Base-by-base conservation (phyloP, 2,329 filamentous ascomycete species). In the Paraphoma sp. region DNA sequence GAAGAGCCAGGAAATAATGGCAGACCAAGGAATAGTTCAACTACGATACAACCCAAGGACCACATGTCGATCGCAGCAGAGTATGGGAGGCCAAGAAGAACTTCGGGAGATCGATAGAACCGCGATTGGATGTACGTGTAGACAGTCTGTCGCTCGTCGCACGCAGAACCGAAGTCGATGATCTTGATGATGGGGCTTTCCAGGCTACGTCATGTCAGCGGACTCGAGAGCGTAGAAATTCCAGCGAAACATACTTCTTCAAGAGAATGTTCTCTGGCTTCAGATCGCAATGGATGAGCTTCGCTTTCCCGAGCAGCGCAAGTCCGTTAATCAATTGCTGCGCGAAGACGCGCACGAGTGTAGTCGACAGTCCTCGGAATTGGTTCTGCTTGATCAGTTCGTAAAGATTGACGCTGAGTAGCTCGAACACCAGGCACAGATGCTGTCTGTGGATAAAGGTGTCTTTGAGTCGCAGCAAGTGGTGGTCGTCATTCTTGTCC, bases 101-200 rank as follows among this genome's bases (percentile, higher is more conserved):
- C 95, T 76, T 99, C 95, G 1, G 95, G 95, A 0, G 95, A 99
- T 62, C 95, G 89, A 79, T 99, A 99, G 79, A 99, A 99, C 68
- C 95, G 86, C 9, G 95, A 99, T 77, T 99, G 95, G 59, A 99
- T 99, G 76, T 99, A 99, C 6, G 95, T 99, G 77, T 99, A 99
- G 29, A 99, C 95, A 0, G 95, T 99, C 76, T 99, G 95, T 48
- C 95, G 89, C 79, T 99, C 95, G 76, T 99, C 95, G 77, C 95
- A 99, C 12, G 95, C 95, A 38, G 95, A 99, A 43, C 95, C 95
- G 74, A 99, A 99, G 83, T 99, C 95, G 76, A 99, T 99, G 71
- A 99, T 97, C 78, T 99, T 99, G 84, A 99, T 99, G 66, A 99
- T 98, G 3, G 95, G 95, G 70, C 94, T 98, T 77, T 99, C 95